Evolutionary conservation across 1,284 basidiomycete genomes (phyloP), one percentile per base, ranked within the genome.

Genomic region (Cryptococcus sp.): DNA sequence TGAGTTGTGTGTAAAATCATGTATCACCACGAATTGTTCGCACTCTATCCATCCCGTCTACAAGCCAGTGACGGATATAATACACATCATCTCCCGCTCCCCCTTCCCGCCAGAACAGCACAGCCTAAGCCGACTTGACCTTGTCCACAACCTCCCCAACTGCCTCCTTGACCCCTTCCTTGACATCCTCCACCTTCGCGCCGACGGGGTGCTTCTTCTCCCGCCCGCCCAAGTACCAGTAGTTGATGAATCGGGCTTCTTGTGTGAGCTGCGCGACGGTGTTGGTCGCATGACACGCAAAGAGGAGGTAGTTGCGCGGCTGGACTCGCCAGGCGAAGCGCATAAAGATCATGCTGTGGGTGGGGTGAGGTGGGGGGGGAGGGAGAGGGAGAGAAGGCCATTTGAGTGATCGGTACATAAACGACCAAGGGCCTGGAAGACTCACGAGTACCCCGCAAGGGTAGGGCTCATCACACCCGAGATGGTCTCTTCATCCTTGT

Each of bases 241-340:
- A 96, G 66, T 93, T 88, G 58, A 88, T 70, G 75, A 92, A 96
- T 40, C 93, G 86, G 13, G 77, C 80, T n/a, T 87, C 88, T 77
- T 97, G 91, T 20, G 89, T 68, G 2, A 83, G 75, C 75, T 97
- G 93, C 0, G 92, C 88, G n/a, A 88, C 81, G 4, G 87, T 84
- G 75, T 97, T 97, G 53, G 91, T 95, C 16, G 83, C 80, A 78
- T 97, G 93, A 75, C 93, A 96, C 4, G 87, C 91, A 77, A 96
- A 91, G 52, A 96, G 82, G 54, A 96, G 82, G 80, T 95, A 92
- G 77, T 98, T 98, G 65, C 94, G 85, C 16, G 93, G 93, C 72
- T 92, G 86, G 39, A 97, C 93, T 58, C 85, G 85, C 94, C 94
- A 97, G 59, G 93, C 92, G 75, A 96, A 96, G 45, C 92, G 87